Evolutionary conservation across 202 grass and related monocot species (phyloP).

Genomic region (Elaeis oleifera): DNA sequence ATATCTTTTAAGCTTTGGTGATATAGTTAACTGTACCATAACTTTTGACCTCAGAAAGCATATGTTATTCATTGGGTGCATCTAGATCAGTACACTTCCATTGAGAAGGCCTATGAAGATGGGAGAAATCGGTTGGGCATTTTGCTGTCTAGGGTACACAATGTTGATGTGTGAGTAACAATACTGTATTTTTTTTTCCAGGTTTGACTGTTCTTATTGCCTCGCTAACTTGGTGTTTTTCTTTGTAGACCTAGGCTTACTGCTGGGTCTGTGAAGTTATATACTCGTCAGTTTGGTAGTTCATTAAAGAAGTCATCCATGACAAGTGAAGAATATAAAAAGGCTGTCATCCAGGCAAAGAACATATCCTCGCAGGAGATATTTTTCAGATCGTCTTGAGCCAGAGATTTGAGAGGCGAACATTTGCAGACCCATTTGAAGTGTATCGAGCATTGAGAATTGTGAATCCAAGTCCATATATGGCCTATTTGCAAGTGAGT

Average conservation of each 20-base stretch:
- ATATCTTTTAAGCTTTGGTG: too few species aligned
- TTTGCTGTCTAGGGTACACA: slow-evolving; percentile 82
- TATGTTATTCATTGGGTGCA: slow-evolving; percentile 93
- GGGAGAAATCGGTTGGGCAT: slow-evolving; percentile 41
- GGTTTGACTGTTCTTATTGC: not conserved
- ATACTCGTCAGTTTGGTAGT: slow-evolving; percentile 70
- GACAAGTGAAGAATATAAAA: slow-evolving; percentile 88
- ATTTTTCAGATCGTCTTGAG: slow-evolving; percentile 98
- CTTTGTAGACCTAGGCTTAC: slow-evolving; percentile 56
- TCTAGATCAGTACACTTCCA: slow-evolving; percentile 60
- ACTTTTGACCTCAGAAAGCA: slow-evolving; percentile 48
- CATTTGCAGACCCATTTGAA: slow-evolving; percentile 91
- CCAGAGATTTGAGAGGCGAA: slow-evolving; percentile 87
- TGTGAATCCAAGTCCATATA: slow-evolving; percentile 93
- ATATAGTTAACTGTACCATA: too few species aligned
- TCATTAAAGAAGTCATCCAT: slow-evolving; percentile 79
- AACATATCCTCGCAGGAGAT: slow-evolving; percentile 84
- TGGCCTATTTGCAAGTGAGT: slow-evolving; percentile 84
- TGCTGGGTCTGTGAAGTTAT: slow-evolving; percentile 72
- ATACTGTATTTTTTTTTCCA: slow-evolving; percentile 5
- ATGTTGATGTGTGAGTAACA: slow-evolving; percentile 66
- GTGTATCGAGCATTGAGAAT: slow-evolving; percentile 89
- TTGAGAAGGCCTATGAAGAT: slow-evolving; percentile 80
- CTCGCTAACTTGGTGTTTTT: slow-evolving; percentile 8
- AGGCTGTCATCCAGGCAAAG: slow-evolving; percentile 71